A percentile compares a stretch with the other conserved stretches of the same genome.
Conservation (phyloP, 2,329 filamentous ascomycete species). For the Cyphellophora attinorum region DNA sequence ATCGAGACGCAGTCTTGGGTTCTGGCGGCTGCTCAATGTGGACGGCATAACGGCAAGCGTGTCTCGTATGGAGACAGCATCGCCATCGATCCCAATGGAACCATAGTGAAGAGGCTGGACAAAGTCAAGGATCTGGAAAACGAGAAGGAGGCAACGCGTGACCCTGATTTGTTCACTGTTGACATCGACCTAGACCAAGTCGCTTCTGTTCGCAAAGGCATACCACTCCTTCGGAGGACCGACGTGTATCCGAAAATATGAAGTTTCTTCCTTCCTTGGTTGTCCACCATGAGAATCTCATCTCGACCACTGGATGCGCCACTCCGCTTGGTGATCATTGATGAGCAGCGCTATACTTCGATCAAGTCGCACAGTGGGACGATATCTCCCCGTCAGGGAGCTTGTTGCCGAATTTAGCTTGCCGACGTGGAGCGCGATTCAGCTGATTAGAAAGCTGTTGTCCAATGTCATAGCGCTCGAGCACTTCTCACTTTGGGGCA, state of each 20-base stretch:
- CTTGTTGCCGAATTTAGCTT: too few relatives aligned
- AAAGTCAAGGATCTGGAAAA: conserved; percentile 32
- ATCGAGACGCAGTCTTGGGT: conserved; percentile 87
- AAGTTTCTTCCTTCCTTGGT: too few relatives aligned
- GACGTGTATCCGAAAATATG: conserved; percentile 37
- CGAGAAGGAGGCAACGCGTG: conserved; percentile 17
- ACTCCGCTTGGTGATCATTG: too few relatives aligned
- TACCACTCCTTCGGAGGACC: conserved; percentile 48
- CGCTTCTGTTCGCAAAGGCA: conserved; percentile 43
- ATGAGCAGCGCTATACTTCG: too few relatives aligned
- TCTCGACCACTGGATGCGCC: too few relatives aligned
- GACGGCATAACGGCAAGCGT: conserved; percentile 63
- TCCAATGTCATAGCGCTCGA: too few relatives aligned
- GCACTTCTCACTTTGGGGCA: too few relatives aligned
- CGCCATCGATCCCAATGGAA: conserved; percentile 80
- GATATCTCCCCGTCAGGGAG: too few relatives aligned
- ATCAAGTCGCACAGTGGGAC: too few relatives aligned
- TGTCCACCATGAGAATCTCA: too few relatives aligned
- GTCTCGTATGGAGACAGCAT: conserved; percentile 79
- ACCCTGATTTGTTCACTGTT: conserved; percentile 38
- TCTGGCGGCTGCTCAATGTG: conserved; percentile 74
- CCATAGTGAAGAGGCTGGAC: conserved; percentile 55
- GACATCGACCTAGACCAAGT: conserved; percentile 46
- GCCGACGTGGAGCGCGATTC: too few relatives aligned
- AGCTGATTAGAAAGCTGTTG: too few relatives aligned